Evolutionary conservation across 2,329 filamentous ascomycete species (phyloP).

Genomic region (Arthrocladium fulminans): DNA sequence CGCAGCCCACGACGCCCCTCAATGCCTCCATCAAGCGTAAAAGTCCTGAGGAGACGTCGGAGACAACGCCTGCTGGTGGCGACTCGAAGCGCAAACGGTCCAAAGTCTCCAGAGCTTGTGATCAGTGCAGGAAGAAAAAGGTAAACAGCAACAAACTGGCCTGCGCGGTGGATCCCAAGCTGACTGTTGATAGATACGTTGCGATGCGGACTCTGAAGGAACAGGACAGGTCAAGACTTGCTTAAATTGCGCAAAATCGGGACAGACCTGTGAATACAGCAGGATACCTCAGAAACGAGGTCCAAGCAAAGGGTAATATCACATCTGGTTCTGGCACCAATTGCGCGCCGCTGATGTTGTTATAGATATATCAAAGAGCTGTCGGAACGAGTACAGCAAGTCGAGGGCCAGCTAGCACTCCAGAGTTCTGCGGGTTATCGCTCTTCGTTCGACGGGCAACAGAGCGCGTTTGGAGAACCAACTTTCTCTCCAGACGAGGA

Average conservation of each 20-base stretch:
- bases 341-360: constrained; percentile 2
- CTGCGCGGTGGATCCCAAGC: background rate
- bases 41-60: constrained; percentile 14
- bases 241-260: constrained; percentile 69
- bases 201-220: constrained; percentile 68
- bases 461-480: constrained; percentile 29
- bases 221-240: constrained; percentile 57
- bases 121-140: constrained; percentile 82
- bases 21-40: constrained; percentile 8
- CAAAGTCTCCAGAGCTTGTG: constrained; percentile 81
- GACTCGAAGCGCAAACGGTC: constrained; percentile 61
- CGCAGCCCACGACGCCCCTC: constrained; percentile 13
- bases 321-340: background rate
- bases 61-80: constrained; percentile 11
- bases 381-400: constrained; percentile 70
- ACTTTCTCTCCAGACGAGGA: constrained; percentile 43
- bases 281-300: constrained; percentile 80
- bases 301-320: constrained; percentile 69
- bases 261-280: constrained; percentile 74
- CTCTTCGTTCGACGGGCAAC: constrained; percentile 19
- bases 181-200: constrained; percentile 54
- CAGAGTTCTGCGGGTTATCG: constrained; percentile 37
- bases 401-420: constrained; percentile 64
- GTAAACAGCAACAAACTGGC: constrained; percentile 28
- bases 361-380: constrained; percentile 81